Conservation (phyloP, 495 filamentous ascomycete genomes). For the Aspergillus biplanus region DNA sequence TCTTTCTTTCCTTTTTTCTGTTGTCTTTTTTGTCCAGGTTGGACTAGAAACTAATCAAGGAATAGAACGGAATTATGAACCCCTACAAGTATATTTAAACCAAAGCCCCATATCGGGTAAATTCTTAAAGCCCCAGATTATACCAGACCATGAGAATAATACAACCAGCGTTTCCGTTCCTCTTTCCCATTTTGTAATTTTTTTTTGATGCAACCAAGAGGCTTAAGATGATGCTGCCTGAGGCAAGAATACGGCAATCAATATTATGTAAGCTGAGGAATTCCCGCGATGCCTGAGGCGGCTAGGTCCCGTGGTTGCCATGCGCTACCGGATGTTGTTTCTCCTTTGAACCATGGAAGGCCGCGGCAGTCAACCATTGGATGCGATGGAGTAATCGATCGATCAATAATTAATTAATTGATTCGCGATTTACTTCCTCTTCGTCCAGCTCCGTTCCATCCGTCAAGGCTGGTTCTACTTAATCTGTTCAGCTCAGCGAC, state of each 20-base stretch:
- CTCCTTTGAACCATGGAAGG: slow-evolving; percentile 29
- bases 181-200: background rate
- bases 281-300: slow-evolving; percentile 31
- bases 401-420: slow-evolving; percentile 3
- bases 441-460: slow-evolving; percentile 17
- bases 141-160: slow-evolving; percentile 2
- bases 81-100: slow-evolving; percentile 82
- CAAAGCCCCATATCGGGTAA: background rate
- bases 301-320: slow-evolving; percentile 37
- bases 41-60: slow-evolving; percentile 27
- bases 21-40: too few relatives aligned
- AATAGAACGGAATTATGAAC: slow-evolving; percentile 90
- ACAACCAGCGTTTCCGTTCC: background rate
- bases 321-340: slow-evolving; percentile 46
- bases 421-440: slow-evolving; percentile 15
- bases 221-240: slow-evolving; percentile 1
- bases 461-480: slow-evolving; percentile 16
- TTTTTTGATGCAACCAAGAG: background rate
- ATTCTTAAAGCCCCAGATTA: background rate
- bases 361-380: slow-evolving; percentile 24
- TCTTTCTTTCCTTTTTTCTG: background rate
- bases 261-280: slow-evolving; percentile 13
- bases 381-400: slow-evolving; percentile 20
- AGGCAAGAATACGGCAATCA: background rate
- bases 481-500: slow-evolving; percentile 23